These are phyloP conservation scores for Centaurea solstitialis DNA, from an alignment of 129 eudicot genomes.

Conservation along the genomic window DNA sequence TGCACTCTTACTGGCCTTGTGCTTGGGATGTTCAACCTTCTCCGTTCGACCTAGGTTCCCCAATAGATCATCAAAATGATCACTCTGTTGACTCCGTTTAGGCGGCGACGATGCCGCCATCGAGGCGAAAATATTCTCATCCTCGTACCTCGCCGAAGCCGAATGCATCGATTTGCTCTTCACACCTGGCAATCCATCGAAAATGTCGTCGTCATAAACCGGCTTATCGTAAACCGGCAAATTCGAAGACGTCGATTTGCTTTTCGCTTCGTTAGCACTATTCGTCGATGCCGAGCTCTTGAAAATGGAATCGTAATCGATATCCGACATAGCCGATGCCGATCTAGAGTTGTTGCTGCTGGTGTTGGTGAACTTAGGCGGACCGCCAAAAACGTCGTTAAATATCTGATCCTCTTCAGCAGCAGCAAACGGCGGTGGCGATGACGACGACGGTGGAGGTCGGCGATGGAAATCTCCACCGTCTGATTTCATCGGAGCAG, in stretches of 20 bases:
- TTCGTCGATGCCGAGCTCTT: conserved; percentile 33
- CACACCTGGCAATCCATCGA: conserved; percentile 78
- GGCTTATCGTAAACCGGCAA: conserved; percentile 92
- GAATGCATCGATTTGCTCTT: conserved; percentile 55
- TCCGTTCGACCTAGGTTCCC: conserved; percentile 65
- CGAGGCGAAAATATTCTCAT: conserved; percentile 68
- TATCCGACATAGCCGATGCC: conserved; percentile 42
- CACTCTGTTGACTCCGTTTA: conserved; percentile 36
- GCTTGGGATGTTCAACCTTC: conserved; percentile 25
- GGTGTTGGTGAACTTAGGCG: conserved; percentile 41
- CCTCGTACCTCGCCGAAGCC: conserved; percentile 38
- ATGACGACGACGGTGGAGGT: conserved; percentile 22
- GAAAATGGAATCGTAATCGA: conserved; percentile 73
- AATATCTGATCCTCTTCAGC: conserved; percentile 40
- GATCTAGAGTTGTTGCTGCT: conserved; percentile 28
- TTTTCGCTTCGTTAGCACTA: conserved; percentile 16
- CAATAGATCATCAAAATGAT: conserved; percentile 73
- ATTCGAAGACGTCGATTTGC: conserved; percentile 39
- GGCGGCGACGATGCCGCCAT: conserved; percentile 43
- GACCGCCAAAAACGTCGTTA: conserved; percentile 67
- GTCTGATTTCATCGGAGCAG: conserved; percentile 80
- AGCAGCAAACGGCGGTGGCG: conserved; percentile 20
- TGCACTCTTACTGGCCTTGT: conserved; percentile 25
- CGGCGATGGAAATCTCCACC: conserved; percentile 39
- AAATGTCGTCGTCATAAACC: conserved; percentile 88